Conservation (phyloP, 108 stramenopile genomes). For the Cylindrotheca closterium region DNA sequence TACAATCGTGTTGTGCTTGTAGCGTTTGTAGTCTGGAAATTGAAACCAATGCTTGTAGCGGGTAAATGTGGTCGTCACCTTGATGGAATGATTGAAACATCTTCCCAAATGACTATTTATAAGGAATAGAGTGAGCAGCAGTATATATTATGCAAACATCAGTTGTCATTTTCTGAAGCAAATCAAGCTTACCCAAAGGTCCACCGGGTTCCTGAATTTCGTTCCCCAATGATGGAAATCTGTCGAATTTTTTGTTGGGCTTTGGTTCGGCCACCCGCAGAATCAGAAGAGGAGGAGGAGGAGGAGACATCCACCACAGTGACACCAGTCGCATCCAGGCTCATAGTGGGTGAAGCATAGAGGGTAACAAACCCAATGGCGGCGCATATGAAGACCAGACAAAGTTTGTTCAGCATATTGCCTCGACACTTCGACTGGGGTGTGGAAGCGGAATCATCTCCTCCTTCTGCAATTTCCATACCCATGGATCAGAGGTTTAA, state of each 20-base stretch:
- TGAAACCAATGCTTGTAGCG: constrained; percentile 91
- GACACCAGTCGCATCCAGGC: too few species aligned
- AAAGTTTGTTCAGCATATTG: too few species aligned
- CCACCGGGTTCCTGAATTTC: constrained; percentile 87
- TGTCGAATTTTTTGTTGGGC: constrained; percentile 9
- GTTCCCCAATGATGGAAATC: constrained; percentile 64
- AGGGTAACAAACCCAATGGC: too few species aligned
- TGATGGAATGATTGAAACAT: constrained; percentile 35
- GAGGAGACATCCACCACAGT: too few species aligned
- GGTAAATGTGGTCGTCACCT: constrained; percentile 53
- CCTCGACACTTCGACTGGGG: too few species aligned
- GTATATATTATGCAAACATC: background rate
- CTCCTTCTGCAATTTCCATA: too few species aligned
- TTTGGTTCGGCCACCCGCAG: background rate
- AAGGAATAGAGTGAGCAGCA: background rate
- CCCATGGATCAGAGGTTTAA: too few species aligned
- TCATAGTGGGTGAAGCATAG: too few species aligned
- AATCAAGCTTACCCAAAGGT: constrained; percentile 61
- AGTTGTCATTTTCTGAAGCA: too few species aligned
- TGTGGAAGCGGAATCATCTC: too few species aligned
- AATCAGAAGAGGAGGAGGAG: too few species aligned
- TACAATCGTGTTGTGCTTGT: constrained; percentile 65
- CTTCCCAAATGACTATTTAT: constrained; percentile 26
- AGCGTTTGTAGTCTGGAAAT: constrained; percentile 38
- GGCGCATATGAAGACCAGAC: too few species aligned